Percentiles rank a stretch among this genome's conserved stretches.
phyloP scores from a whole-genome alignment of 305 asterid genomes.

The Fraxinus floribunda region DNA sequence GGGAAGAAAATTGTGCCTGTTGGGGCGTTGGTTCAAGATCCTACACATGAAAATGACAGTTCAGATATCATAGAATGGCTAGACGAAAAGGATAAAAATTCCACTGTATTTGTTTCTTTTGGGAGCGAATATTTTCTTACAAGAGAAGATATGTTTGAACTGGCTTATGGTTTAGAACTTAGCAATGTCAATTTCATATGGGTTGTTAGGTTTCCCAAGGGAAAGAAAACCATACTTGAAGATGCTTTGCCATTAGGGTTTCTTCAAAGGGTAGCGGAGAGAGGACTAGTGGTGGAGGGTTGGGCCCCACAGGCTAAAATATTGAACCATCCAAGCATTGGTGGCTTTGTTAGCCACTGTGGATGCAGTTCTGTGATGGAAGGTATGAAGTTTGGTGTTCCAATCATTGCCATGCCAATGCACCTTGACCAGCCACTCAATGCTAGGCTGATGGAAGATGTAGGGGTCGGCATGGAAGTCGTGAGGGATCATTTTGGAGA shows the following conservation, averaged over 20 bases:
- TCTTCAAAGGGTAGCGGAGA: slow-evolving; percentile 32
- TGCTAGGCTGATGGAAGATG: slow-evolving; percentile 35
- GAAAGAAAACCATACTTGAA: slow-evolving; percentile 11
- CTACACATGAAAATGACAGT: slow-evolving; percentile 18
- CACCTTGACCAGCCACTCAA: slow-evolving; percentile 52
- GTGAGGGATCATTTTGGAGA: slow-evolving; percentile 22
- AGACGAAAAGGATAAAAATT: slow-evolving; percentile 20
- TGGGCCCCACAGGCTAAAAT: slow-evolving; percentile 56
- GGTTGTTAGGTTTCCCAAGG: slow-evolving; percentile 49
- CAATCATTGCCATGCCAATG: slow-evolving; percentile 55
- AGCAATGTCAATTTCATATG: slow-evolving; percentile 47
- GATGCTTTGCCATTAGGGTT: slow-evolving; percentile 39
- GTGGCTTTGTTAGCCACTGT: slow-evolving; percentile 57
- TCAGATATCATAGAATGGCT: slow-evolving; percentile 32
- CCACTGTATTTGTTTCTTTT: slow-evolving; percentile 47
- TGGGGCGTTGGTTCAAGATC: slow-evolving; percentile 42
- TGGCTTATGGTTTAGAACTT: slow-evolving; percentile 46
- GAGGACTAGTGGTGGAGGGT: slow-evolving; percentile 37
- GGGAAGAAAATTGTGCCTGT: slow-evolving; percentile 36
- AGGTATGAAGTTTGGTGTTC: slow-evolving; percentile 45
- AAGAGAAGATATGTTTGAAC: slow-evolving; percentile 31
- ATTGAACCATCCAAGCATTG: slow-evolving; percentile 33
- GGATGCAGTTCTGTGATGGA: slow-evolving; percentile 54
- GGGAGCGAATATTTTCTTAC: slow-evolving; percentile 52
- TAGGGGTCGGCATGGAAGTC: slow-evolving; percentile 44